phyloP scores from a whole-genome alignment of 805 yeast genomes.

The Schwanniomyces yamadae region DNA sequence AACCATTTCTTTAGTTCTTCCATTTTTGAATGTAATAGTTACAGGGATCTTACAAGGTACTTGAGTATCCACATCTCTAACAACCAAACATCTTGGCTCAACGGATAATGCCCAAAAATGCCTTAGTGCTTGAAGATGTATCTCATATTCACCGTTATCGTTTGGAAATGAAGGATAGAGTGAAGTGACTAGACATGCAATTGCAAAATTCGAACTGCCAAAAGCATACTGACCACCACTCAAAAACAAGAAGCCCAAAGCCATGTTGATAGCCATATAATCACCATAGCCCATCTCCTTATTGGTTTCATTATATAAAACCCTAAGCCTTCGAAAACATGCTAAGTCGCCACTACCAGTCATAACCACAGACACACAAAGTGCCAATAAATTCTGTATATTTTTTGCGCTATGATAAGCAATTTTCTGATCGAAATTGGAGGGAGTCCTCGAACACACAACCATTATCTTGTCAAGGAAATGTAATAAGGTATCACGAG shows the following conservation, averaged over 20 bases:
- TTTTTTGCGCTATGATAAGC: constrained; percentile 53
- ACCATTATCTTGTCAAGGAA: constrained; percentile 53
- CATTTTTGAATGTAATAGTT: constrained; percentile 38
- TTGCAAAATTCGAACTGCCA: constrained; percentile 57
- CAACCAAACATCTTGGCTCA: constrained; percentile 76
- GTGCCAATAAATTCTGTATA: constrained; percentile 56
- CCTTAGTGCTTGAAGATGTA: constrained; percentile 79
- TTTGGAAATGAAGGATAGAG: constrained; percentile 73
- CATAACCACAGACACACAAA: constrained; percentile 73
- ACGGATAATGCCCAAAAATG: constrained; percentile 90
- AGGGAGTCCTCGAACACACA: constrained; percentile 41
- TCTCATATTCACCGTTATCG: constrained; percentile 43
- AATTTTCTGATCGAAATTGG: constrained; percentile 57
- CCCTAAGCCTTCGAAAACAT: constrained; percentile 68
- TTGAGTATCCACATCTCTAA: constrained; percentile 64
- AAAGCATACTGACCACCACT: constrained; percentile 94
- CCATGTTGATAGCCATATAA: constrained; percentile 74
- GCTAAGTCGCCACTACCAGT: constrained; percentile 91
- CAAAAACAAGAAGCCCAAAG: constrained; percentile 82
- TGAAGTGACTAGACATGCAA: constrained; percentile 70
- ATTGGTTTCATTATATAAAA: constrained; percentile 59
- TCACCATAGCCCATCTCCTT: constrained; percentile 58
- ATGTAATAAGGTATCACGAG: constrained; percentile 53
- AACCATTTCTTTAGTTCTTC: constrained; percentile 26
- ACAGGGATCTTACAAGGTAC: constrained; percentile 52